Percentiles rank a stretch among this genome's conserved stretches.
Evolutionary conservation across 495 filamentous ascomycete species (phyloP).

Genomic region (Penicillium atrosanguineum): DNA sequence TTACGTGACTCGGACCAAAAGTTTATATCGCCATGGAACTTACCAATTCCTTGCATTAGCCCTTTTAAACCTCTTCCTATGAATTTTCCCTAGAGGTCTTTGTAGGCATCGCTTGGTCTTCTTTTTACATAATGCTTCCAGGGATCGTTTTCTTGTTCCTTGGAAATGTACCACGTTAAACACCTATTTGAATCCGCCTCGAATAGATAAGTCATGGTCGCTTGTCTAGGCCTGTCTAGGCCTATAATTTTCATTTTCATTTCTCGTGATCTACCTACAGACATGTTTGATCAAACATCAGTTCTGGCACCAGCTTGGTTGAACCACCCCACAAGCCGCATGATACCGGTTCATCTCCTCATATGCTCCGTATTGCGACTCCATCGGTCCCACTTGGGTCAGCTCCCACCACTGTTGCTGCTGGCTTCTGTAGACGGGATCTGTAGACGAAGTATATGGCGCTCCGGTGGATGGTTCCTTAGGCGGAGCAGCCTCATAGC

Average conservation of each 20-base stretch:
- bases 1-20: neutral
- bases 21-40: too few relatives aligned
- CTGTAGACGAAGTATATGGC: constrained; percentile 53
- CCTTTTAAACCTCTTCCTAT: too few relatives aligned
- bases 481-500: constrained; percentile 53
- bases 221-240: too few relatives aligned
- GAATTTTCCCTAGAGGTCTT: too few relatives aligned
- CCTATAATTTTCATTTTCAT: neutral
- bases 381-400: constrained; percentile 46
- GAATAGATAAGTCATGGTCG: too few relatives aligned
- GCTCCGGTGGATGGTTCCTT: constrained; percentile 38
- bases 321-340: constrained; percentile 4
- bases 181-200: too few relatives aligned
- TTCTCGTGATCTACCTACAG: neutral
- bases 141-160: too few relatives aligned
- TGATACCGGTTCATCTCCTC: constrained; percentile 38
- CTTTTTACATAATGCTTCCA: too few relatives aligned
- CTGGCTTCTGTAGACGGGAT: constrained; percentile 57
- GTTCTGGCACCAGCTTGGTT: neutral
- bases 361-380: constrained; percentile 56
- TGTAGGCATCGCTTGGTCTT: too few relatives aligned
- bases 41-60: too few relatives aligned
- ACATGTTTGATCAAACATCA: neutral
- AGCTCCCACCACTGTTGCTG: constrained; percentile 49
- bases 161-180: too few relatives aligned